Evolutionary conservation across 2,329 filamentous ascomycete species (phyloP).

Genomic region (Aspergillus ochraceoroseus): DNA sequence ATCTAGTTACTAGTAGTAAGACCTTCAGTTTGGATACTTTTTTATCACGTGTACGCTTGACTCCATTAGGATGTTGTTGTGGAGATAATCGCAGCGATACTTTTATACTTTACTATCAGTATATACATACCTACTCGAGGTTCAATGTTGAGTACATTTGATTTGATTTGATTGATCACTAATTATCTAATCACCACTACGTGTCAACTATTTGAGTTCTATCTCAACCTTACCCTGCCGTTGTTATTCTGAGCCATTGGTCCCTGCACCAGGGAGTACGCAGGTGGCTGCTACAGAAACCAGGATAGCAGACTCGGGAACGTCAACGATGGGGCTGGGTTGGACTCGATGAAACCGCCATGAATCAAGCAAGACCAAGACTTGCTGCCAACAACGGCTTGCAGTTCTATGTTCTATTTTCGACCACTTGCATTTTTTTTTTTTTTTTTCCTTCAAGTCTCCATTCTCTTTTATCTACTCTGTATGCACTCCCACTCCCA

Average conservation of each 20-base stretch:
- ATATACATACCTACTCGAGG: too few relatives aligned
- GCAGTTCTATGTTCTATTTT: too few relatives aligned
- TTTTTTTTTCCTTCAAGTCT: too few relatives aligned
- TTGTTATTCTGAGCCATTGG: slow-evolving; percentile 2
- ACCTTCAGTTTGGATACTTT: slow-evolving; percentile 13
- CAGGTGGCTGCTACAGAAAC: slow-evolving; percentile 6
- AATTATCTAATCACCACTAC: too few relatives aligned
- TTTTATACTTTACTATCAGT: too few relatives aligned
- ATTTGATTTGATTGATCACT: too few relatives aligned
- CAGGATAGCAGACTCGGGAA: slow-evolving; percentile 2
- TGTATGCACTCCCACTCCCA: too few relatives aligned
- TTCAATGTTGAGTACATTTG: too few relatives aligned
- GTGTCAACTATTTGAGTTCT: too few relatives aligned
- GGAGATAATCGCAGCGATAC: too few relatives aligned
- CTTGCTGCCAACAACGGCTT: too few relatives aligned
- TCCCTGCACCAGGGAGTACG: neutral
- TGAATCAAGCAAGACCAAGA: slow-evolving; percentile 7
- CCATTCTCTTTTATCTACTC: too few relatives aligned
- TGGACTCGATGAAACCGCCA: slow-evolving; percentile 7
- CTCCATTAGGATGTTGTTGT: neutral
- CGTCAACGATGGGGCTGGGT: slow-evolving; percentile 1
- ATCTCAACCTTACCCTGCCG: neutral
- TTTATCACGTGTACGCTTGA: slow-evolving; percentile 16
- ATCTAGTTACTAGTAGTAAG: slow-evolving; percentile 2
- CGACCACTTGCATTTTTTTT: neutral